These are phyloP conservation scores for Dryas drummondii DNA, from an alignment of 306 rosid genomes.

Conservation along the genomic window DNA sequence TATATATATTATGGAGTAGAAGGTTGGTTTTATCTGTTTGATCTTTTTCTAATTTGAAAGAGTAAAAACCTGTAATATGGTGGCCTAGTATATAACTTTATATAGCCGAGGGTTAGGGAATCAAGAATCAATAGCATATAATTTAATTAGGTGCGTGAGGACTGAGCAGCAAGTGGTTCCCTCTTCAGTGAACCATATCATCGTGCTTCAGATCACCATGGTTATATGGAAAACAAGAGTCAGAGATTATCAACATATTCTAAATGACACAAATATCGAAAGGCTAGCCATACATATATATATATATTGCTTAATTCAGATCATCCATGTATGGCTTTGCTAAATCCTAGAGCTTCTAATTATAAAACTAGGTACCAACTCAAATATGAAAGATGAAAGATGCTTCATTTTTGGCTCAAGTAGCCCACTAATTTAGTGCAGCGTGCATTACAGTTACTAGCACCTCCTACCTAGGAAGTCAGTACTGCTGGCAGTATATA, in stretches of 20 bases:
- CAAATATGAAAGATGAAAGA: background rate
- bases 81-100: background rate
- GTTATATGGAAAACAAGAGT: constrained; percentile 7
- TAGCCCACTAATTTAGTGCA: constrained; percentile 29
- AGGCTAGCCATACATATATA: background rate
- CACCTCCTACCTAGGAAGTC: constrained; percentile 10
- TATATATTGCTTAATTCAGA: too few species aligned
- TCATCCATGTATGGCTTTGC: background rate
- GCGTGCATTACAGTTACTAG: constrained; percentile 27
- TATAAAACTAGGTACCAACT: background rate
- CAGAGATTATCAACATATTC: background rate
- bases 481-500: background rate
- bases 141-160: background rate
- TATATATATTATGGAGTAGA: background rate
- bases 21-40: background rate
- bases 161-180: background rate
- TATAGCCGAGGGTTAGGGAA: background rate
- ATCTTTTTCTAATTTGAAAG: background rate
- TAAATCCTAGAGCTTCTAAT: constrained; percentile 20
- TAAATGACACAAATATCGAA: constrained; percentile 12
- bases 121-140: constrained; percentile 6
- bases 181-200: background rate
- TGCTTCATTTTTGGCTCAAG: constrained; percentile 27
- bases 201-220: background rate
- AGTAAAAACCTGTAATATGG: background rate